Evolutionary conservation across 2,329 filamentous ascomycete genomes (phyloP).

Genomic region (Chaetomiaceae sp.): DNA sequence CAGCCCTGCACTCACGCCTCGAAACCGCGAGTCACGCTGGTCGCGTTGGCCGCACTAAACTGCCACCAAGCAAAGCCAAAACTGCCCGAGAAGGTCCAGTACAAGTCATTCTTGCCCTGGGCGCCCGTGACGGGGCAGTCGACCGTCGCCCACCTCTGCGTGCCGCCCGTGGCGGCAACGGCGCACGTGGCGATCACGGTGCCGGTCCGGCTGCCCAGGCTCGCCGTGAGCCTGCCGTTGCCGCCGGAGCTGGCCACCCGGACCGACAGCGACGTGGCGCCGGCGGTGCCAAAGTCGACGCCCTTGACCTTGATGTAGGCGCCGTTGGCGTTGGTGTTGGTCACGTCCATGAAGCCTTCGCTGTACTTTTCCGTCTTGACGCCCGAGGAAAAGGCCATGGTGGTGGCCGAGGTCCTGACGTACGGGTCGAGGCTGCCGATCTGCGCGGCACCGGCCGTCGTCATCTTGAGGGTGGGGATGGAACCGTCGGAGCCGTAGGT

Average conservation of each 20-base stretch:
- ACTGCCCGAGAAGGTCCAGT: slow-evolving; percentile 15
- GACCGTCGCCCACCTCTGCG: slow-evolving; percentile 23
- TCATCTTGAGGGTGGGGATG: slow-evolving; percentile 31
- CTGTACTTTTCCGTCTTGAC: slow-evolving; percentile 2
- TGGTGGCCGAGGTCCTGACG: slow-evolving; percentile 28
- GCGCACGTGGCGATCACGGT: slow-evolving; percentile 28
- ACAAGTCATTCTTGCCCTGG: slow-evolving; percentile 16
- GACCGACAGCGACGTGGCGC: slow-evolving; percentile 26
- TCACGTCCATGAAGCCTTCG: slow-evolving; percentile 29
- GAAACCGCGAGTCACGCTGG: too few species aligned
- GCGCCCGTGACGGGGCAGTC: slow-evolving; percentile 12
- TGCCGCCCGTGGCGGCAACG: slow-evolving; percentile 29
- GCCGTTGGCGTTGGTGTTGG: slow-evolving; percentile 28
- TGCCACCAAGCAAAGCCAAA: too few species aligned
- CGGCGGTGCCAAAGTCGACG: slow-evolving; percentile 28
- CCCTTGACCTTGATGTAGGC: slow-evolving; percentile 34
- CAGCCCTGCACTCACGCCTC: too few species aligned
- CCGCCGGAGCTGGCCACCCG: slow-evolving; percentile 24
- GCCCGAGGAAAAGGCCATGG: slow-evolving; percentile 28
- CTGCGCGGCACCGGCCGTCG: slow-evolving; percentile 28
- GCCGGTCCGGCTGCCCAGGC: slow-evolving; percentile 27
- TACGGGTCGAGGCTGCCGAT: slow-evolving; percentile 27
- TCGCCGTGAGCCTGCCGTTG: slow-evolving; percentile 30
- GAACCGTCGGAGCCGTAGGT: slow-evolving; percentile 29
- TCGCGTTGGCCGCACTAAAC: too few species aligned